These are phyloP conservation scores for Rhododendron mucronatum DNA, from an alignment of 148 eudicot genomes.

Conservation along the genomic window DNA sequence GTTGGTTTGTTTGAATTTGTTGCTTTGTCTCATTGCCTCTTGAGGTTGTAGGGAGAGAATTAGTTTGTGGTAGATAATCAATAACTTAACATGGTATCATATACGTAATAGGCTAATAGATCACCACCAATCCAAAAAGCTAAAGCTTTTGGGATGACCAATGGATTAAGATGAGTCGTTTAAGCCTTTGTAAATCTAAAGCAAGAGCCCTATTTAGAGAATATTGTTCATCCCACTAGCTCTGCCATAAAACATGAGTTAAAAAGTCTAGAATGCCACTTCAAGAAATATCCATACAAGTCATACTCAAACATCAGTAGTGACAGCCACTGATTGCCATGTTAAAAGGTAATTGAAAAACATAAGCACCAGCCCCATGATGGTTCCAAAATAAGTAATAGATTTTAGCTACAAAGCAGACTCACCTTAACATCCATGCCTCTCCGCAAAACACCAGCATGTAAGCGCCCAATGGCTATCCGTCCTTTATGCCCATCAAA, in stretches of 20 bases:
- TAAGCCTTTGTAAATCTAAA: neutral
- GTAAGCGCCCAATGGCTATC: conserved; percentile 91
- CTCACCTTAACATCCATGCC: conserved; percentile 88
- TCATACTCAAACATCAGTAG: neutral
- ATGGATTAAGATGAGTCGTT: neutral
- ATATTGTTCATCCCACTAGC: neutral
- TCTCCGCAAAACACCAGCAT: conserved; percentile 77
- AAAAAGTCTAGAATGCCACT: neutral
- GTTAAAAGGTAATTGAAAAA: neutral
- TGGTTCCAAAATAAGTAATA: neutral
- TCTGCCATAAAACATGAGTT: neutral
- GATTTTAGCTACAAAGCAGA: neutral
- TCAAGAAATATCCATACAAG: neutral
- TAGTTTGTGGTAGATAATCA: neutral
- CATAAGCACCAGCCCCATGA: neutral
- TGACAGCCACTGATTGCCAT: neutral
- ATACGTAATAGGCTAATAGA: neutral
- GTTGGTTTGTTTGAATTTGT: neutral
- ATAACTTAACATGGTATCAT: neutral
- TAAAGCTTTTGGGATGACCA: neutral
- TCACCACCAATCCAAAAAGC: neutral
- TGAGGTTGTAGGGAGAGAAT: neutral
- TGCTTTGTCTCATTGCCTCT: neutral
- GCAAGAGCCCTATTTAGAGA: neutral
- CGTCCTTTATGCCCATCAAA: conserved; percentile 97